Evolutionary conservation across 2,329 filamentous ascomycete genomes (phyloP).

Genomic region (Anisogramma anomala): DNA sequence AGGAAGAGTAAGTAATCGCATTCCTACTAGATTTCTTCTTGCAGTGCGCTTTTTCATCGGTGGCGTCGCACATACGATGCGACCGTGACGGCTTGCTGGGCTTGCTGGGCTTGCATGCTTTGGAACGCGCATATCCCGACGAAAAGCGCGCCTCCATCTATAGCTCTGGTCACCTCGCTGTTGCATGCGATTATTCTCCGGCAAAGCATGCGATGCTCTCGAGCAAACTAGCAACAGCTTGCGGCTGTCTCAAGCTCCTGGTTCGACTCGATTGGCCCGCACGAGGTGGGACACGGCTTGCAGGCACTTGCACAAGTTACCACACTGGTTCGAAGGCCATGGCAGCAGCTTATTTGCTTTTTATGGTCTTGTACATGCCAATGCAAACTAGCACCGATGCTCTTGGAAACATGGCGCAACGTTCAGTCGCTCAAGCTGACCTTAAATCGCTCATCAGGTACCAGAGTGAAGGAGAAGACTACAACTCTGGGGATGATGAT

Average conservation of each 20-base stretch:
- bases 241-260: not conserved
- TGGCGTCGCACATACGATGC: constrained; percentile 12
- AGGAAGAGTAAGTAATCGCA: constrained; percentile 38
- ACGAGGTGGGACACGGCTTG: not conserved
- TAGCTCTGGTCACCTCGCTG: not conserved
- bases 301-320: not conserved
- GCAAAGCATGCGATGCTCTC: constrained; percentile 1
- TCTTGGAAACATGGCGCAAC: not conserved
- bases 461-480: constrained; percentile 28
- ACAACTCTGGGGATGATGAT: constrained; percentile 28
- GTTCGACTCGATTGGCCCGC: not conserved
- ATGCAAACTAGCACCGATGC: not conserved
- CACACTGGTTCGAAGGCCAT: not conserved
- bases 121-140: not conserved
- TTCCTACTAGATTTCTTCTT: constrained; percentile 21
- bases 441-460: constrained; percentile 3
- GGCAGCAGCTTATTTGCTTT: not conserved
- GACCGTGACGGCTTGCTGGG: constrained; percentile 2
- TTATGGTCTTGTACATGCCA: not conserved
- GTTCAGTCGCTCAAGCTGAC: not conserved
- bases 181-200: not conserved
- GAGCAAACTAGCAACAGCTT: not conserved
- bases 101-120: constrained; percentile 11
- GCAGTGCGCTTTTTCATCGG: constrained; percentile 13
- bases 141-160: not conserved